Conservation (phyloP, 805 yeast genomes). For the Nakazawaea pomicola region DNA sequence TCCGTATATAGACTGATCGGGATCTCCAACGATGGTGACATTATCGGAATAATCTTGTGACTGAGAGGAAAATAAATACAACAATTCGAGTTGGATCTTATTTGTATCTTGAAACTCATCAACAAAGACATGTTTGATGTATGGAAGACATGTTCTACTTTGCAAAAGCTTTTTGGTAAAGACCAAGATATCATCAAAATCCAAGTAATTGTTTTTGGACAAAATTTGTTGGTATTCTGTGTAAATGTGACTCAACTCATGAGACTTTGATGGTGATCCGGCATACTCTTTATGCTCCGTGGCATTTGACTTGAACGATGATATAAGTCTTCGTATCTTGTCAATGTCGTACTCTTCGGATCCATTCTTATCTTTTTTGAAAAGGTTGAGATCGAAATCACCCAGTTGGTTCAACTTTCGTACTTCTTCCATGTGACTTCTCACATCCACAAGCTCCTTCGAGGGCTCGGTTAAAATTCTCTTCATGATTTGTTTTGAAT, state of each 20-base stretch:
- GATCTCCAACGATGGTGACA: conserved; percentile 91
- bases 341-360: conserved; percentile 34
- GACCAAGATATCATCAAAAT: conserved; percentile 81
- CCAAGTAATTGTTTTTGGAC: conserved; percentile 41
- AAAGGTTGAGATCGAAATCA: conserved; percentile 13
- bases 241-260: conserved; percentile 33
- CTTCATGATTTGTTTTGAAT: conserved; percentile 41
- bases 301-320: conserved; percentile 53
- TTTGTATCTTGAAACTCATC: conserved; percentile 97
- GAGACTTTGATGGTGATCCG: background rate
- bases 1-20: conserved; percentile 91
- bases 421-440: conserved; percentile 9
- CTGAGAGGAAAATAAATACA: conserved; percentile 36
- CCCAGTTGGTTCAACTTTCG: conserved; percentile 18
- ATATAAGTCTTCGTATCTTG: conserved; percentile 39
- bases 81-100: conserved; percentile 64
- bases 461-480: conserved; percentile 30
- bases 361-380: conserved; percentile 10
- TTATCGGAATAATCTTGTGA: conserved; percentile 39
- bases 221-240: conserved; percentile 47
- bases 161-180: conserved; percentile 46
- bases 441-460: conserved; percentile 16
- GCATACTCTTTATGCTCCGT: conserved; percentile 32
- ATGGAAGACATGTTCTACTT: conserved; percentile 39
- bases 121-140: conserved; percentile 67